Conservation (phyloP, 2,329 filamentous ascomycete species). For the Aspergillus jensenii region DNA sequence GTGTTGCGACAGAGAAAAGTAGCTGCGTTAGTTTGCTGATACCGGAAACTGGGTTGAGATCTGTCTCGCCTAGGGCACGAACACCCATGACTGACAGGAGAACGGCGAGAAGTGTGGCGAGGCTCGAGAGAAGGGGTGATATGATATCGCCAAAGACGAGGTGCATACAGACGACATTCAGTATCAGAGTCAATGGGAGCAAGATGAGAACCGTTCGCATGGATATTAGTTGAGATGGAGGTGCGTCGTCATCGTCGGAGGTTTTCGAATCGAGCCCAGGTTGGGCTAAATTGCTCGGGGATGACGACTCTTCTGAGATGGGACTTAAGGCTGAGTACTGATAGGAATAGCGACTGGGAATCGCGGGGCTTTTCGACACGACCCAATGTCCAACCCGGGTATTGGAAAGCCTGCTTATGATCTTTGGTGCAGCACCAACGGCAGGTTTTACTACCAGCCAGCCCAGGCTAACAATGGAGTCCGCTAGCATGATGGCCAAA, state of each 20-base stretch:
- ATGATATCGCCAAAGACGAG: conserved; percentile 81
- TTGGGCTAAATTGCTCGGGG: conserved; percentile 9
- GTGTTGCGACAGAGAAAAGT: conserved; percentile 88
- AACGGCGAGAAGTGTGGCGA: conserved; percentile 82
- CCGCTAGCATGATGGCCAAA: conserved; percentile 92
- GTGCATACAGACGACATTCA: conserved; percentile 81
- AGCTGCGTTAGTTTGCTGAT: conserved; percentile 97
- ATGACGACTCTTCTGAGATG: conserved; percentile 22
- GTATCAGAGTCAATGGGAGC: conserved; percentile 69
- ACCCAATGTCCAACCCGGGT: conserved; percentile 29
- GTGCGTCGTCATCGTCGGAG: conserved; percentile 70
- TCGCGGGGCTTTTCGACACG: conserved; percentile 19
- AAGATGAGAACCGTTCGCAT: conserved; percentile 70
- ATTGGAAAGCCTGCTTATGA: conserved; percentile 30
- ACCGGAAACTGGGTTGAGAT: conserved; percentile 92
- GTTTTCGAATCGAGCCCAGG: conserved; percentile 28
- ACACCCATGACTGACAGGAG: conserved; percentile 65
- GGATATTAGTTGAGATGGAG: conserved; percentile 77
- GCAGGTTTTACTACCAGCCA: conserved; percentile 71
- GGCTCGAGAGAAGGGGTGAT: conserved; percentile 70
- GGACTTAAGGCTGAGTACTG: conserved; percentile 31
- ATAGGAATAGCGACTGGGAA: conserved; percentile 24
- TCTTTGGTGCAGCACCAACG: conserved; percentile 47
- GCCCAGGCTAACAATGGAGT: conserved; percentile 83
- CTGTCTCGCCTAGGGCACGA: conserved; percentile 72